Evolutionary conservation across 257 asterid species (phyloP).

Genomic region (Petunia axillaris): DNA sequence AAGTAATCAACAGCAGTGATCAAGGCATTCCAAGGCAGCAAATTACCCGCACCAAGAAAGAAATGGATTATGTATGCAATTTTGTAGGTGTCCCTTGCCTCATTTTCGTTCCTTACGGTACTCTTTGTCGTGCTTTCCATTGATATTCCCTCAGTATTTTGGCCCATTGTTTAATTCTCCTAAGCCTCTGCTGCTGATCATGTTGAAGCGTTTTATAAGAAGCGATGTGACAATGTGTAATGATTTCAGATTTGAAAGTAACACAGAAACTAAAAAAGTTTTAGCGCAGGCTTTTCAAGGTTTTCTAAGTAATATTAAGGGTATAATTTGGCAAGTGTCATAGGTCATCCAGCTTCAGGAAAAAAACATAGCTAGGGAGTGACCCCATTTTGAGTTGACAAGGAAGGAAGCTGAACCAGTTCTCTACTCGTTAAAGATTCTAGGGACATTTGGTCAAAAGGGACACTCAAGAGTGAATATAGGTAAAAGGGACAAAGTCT

Average conservation of each 20-base stretch:
- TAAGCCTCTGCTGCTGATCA: constrained; percentile 2
- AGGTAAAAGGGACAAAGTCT: too few species aligned
- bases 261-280: background rate
- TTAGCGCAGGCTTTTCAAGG: background rate
- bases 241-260: background rate
- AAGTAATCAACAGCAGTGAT: constrained; percentile 80
- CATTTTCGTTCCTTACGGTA: background rate
- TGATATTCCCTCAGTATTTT: background rate
- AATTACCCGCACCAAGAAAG: constrained; percentile 79
- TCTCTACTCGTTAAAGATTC: background rate
- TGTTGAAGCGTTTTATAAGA: constrained; percentile 17
- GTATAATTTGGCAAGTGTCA: background rate
- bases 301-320: background rate
- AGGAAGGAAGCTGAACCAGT: background rate
- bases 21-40: constrained; percentile 83
- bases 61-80: constrained; percentile 70
- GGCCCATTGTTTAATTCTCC: constrained; percentile 5
- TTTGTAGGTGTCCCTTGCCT: constrained; percentile 49
- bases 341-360: background rate
- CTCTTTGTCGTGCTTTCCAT: constrained; percentile 1
- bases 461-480: too few species aligned
- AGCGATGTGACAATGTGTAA: background rate
- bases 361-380: too few species aligned
- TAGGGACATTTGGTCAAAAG: too few species aligned
- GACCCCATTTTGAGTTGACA: background rate